Evolutionary conservation across 202 grass and related monocot species (phyloP).

Genomic region (Panicum virgatum): DNA sequence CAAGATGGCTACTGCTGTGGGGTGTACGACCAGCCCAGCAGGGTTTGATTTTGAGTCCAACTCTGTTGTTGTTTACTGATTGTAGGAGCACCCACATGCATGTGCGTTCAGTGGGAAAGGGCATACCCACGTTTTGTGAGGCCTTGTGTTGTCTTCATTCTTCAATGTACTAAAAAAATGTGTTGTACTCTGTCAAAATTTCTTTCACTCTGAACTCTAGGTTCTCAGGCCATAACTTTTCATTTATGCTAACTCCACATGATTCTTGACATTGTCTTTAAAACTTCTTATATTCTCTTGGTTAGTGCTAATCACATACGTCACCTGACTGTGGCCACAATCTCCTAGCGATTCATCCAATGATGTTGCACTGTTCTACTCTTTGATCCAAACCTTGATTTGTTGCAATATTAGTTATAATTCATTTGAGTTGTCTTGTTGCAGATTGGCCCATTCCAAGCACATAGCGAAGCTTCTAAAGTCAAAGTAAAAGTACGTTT

Average conservation of each 20-base stretch:
- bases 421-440: constrained; percentile 29
- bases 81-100: no score
- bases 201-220: not conserved
- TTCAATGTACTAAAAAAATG: not conserved
- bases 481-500: constrained; percentile 86
- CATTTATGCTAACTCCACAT: not conserved
- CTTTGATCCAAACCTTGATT: not conserved
- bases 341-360: not conserved
- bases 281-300: constrained; percentile 12
- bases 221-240: not conserved
- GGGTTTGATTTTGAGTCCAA: not conserved
- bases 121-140: no score
- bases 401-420: constrained; percentile 25
- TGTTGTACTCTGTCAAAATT: not conserved
- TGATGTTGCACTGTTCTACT: constrained; percentile 16
- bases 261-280: not conserved
- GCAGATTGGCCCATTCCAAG: constrained; percentile 94
- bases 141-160: no score
- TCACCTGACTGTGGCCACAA: constrained; percentile 8
- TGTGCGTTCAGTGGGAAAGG: no score
- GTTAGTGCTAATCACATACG: not conserved
- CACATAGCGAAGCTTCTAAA: constrained; percentile 60
- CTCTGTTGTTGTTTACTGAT: not conserved
- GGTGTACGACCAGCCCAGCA: not conserved
- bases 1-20: not conserved